A percentile compares a stretch with the other conserved stretches of the same genome.
Conservation (phyloP, 441 rosid genomes). For the Lepidium campestre region DNA sequence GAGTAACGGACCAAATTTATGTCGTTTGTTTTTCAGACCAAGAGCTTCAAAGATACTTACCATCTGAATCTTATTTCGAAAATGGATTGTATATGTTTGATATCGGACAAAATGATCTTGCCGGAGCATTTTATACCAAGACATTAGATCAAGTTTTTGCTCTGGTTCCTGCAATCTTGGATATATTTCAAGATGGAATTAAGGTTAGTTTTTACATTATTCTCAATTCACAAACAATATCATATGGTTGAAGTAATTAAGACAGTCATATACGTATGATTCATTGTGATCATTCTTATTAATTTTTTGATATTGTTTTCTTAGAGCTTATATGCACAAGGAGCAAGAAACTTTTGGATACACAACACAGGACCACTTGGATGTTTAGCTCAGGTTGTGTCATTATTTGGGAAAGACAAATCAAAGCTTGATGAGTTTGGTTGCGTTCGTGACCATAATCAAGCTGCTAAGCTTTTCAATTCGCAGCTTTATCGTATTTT, state of each 20-base stretch:
- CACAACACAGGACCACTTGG: conserved; percentile 65
- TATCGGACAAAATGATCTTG: conserved; percentile 81
- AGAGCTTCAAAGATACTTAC: conserved; percentile 10
- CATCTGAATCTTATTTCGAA: conserved; percentile 15
- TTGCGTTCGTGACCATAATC: conserved; percentile 38
- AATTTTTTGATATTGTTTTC: not conserved
- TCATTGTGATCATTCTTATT: not conserved
- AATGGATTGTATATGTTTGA: conserved; percentile 54
- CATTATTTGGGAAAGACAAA: conserved; percentile 16
- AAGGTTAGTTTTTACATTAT: conserved; percentile 3
- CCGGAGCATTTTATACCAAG: conserved; percentile 17
- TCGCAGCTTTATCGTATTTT: conserved; percentile 29
- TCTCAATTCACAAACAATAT: too few species aligned
- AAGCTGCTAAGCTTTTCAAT: conserved; percentile 48
- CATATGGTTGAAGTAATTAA: too few species aligned
- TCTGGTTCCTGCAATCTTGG: conserved; percentile 20
- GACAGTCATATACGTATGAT: not conserved
- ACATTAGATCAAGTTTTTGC: conserved; percentile 21
- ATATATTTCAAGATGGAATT: conserved; percentile 24
- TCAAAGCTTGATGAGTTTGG: conserved; percentile 42
- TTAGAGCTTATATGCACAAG: conserved; percentile 34
- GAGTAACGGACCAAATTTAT: not conserved
- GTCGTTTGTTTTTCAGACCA: conserved; percentile 12
- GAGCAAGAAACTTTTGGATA: conserved; percentile 58
- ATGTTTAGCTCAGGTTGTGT: conserved; percentile 47